Evolutionary conservation across 176 grass and related monocot species (phyloP), one percentile per base, ranked within the genome.

Genomic region (Chrysopogon serrulatus): DNA sequence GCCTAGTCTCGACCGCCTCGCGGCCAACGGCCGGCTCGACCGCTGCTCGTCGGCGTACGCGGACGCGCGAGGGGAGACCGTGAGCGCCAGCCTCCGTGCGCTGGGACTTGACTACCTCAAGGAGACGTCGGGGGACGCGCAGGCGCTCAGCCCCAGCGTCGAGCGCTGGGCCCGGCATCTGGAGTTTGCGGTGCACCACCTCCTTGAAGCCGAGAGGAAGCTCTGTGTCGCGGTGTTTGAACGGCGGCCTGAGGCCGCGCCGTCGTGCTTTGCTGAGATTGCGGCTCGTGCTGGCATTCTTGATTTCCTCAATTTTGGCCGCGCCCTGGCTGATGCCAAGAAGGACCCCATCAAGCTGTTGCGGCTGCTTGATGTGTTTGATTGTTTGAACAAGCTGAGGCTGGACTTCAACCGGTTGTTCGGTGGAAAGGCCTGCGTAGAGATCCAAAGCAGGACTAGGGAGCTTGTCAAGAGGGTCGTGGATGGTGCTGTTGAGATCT

Each of bases 271-370:
- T 2, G 86, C 94, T 1, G 86, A 93, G 70, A 82, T 96, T 14
- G 89, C 94, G 5, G 72, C 91, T 15, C 83, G 75, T 13, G 86
- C 94, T 0, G 94, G 94, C 15, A 91, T 96, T 30, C 79, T 93
- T 9, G 88, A 91, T 23, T 96, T 93, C 77, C 61, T 96, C 5
- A 78, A 81, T 71, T 96, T 96, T 19, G 94, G 88, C 5, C 66
- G 81, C 0, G 84, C 91, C 0, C 74, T 96, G 6, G 42, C 86
- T 16, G 86, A 89, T 28, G 81, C 89, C n/a, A 93, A 75, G 78
- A 96, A 96, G 33, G 94, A 96, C 62, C 91, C 94, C 13, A 96
- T 96, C 73, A 96, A 96, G 85, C 91, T 96, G 1, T 4, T 96
- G 69, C 79, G 90, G 14, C 40, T 96, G 74, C 84, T 96, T 0